phyloP scores from a whole-genome alignment of 306 rosid species.

The Adenanthera pavonina region DNA sequence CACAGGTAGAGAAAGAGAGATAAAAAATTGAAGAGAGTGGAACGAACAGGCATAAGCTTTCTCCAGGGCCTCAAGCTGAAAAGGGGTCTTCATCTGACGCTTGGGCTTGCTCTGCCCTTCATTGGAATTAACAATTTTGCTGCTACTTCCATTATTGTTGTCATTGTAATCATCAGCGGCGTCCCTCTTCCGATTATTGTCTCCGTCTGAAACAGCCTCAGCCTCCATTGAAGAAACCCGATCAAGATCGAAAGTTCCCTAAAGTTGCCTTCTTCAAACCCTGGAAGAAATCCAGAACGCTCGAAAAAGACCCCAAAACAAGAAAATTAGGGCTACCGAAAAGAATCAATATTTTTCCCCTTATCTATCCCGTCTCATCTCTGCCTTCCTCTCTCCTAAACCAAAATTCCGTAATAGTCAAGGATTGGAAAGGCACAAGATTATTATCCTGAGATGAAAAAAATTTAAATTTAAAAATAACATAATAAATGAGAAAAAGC shows the following conservation, averaged over 20 bases:
- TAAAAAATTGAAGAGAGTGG: slow-evolving; percentile 34
- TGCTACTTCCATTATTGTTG: slow-evolving; percentile 45
- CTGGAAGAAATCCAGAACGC: slow-evolving; percentile 47
- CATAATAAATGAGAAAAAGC: slow-evolving; percentile 39
- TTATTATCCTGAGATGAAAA: slow-evolving; percentile 64
- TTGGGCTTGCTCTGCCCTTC: slow-evolving; percentile 94
- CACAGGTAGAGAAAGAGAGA: background rate
- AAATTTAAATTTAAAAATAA: slow-evolving; percentile 32
- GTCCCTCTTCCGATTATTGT: slow-evolving; percentile 45
- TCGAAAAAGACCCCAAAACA: slow-evolving; percentile 25
- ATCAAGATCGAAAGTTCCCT: slow-evolving; percentile 57
- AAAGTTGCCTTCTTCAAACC: background rate
- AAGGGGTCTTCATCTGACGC: slow-evolving; percentile 99
- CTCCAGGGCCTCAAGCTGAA: slow-evolving; percentile 92
- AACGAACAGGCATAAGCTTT: slow-evolving; percentile 85
- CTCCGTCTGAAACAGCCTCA: slow-evolving; percentile 71
- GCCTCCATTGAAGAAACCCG: slow-evolving; percentile 66
- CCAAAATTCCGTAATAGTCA: slow-evolving; percentile 77
- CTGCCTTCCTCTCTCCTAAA: slow-evolving; percentile 42
- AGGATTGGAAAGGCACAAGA: slow-evolving; percentile 64
- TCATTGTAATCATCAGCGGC: slow-evolving; percentile 47
- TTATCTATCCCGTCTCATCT: slow-evolving; percentile 23
- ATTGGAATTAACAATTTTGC: slow-evolving; percentile 74
- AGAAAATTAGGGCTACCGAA: slow-evolving; percentile 46
- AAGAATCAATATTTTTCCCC: slow-evolving; percentile 46